Evolutionary conservation across 768 basidiomycete genomes (phyloP).

Genomic region (Russula olivacea): DNA sequence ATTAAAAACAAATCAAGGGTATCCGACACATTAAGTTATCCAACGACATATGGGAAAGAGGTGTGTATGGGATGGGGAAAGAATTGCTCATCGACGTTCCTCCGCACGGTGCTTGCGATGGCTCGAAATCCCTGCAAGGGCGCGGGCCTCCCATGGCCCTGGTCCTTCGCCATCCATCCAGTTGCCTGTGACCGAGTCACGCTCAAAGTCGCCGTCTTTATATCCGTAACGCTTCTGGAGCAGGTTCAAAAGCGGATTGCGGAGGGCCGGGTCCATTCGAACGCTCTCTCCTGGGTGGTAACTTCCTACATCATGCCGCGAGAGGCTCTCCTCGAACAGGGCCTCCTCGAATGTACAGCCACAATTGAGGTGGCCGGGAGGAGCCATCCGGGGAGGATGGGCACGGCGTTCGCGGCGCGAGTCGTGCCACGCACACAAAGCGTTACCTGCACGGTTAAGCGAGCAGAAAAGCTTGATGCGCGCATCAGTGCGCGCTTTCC

Average conservation of each 20-base stretch:
- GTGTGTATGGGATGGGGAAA: slow-evolving; percentile 2
- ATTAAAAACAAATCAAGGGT: slow-evolving; percentile 12
- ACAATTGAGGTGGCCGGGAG: slow-evolving; percentile 73
- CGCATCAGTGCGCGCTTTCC: slow-evolving; percentile 69
- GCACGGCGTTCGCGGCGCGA: slow-evolving; percentile 75
- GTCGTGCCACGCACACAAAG: slow-evolving; percentile 87
- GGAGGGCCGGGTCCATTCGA: slow-evolving; percentile 82
- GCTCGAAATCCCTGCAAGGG: slow-evolving; percentile 35
- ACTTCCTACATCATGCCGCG: slow-evolving; percentile 73
- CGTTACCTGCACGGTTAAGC: slow-evolving; percentile 81
- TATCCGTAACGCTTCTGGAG: slow-evolving; percentile 70
- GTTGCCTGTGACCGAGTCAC: slow-evolving; percentile 52
- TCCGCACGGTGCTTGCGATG: slow-evolving; percentile 35
- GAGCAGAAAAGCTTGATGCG: slow-evolving; percentile 70
- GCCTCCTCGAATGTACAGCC: slow-evolving; percentile 82
- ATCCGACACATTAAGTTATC: slow-evolving; percentile 13
- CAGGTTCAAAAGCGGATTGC: slow-evolving; percentile 71
- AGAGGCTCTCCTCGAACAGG: slow-evolving; percentile 77
- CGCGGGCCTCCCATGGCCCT: slow-evolving; percentile 55
- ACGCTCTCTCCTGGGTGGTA: slow-evolving; percentile 81
- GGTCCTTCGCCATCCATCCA: slow-evolving; percentile 69
- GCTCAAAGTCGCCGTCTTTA: slow-evolving; percentile 81
- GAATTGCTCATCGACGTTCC: slow-evolving; percentile 33
- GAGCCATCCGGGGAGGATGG: slow-evolving; percentile 75
- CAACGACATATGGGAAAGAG: background rate